A percentile compares a stretch with the other conserved stretches of the same genome.
Conservation (phyloP, 164 flowering plant genomes). For the Saururus chinensis region DNA sequence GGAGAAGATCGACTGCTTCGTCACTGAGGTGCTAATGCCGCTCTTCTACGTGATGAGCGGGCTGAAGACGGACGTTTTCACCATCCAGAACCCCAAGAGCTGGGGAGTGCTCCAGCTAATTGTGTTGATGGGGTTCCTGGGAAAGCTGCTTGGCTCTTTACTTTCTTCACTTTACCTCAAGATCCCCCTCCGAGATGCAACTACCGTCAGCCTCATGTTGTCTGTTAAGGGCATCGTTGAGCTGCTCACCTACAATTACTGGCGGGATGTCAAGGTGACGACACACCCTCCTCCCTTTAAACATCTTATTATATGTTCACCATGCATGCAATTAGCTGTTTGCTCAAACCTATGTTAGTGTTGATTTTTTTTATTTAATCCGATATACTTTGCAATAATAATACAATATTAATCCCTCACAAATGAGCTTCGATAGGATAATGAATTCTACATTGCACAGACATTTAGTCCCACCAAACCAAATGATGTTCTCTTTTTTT, state of each 20-base stretch:
- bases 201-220: slow-evolving; percentile 40
- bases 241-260: slow-evolving; percentile 31
- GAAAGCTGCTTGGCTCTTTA: slow-evolving; percentile 25
- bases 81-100: slow-evolving; percentile 14
- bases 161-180: slow-evolving; percentile 20
- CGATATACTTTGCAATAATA: too few relatives aligned
- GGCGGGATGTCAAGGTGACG: slow-evolving; percentile 38
- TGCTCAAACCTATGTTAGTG: too few relatives aligned
- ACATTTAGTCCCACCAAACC: too few relatives aligned
- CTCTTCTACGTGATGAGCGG: slow-evolving; percentile 36
- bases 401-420: too few relatives aligned
- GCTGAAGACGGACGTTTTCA: slow-evolving; percentile 21
- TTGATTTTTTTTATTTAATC: too few relatives aligned
- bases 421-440: too few relatives aligned
- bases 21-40: slow-evolving; percentile 44
- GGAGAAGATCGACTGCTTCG: slow-evolving; percentile 37
- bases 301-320: too few relatives aligned
- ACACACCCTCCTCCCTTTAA: not conserved
- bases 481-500: too few relatives aligned
- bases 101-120: slow-evolving; percentile 24
- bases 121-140: slow-evolving; percentile 10
- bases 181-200: slow-evolving; percentile 35
- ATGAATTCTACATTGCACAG: too few relatives aligned
- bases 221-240: slow-evolving; percentile 60
- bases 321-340: too few relatives aligned